Evolutionary conservation across 345 rosid species (phyloP), one percentile per base, ranked within the genome.

Genomic region (Mangifera indica): DNA sequence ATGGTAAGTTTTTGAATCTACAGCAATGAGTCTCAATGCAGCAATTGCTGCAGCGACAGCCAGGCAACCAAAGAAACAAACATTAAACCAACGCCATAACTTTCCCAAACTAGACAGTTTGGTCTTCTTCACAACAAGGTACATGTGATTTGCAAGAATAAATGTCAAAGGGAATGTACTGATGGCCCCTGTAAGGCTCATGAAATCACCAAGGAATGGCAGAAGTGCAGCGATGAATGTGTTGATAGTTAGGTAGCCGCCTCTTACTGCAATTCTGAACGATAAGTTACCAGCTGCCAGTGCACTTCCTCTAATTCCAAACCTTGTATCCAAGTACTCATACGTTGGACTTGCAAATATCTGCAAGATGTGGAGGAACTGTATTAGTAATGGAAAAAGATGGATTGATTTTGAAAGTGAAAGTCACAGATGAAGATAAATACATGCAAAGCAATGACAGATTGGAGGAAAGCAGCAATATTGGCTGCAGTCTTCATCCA

Each of bases 61-160:
- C 89, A 87, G 76, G 71, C 76, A 63, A 49, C 88, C 62, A 42
- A 95, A 95, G 84, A 91, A 77, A 4, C 60, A 63, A 59, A 92
- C 85, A 25, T 92, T 92, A 57, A 91, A 63, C 99, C 99, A 92
- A 78, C 92, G 99, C 97, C 98, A 92, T 1, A 80, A 55, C 78
- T 84, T 88, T 55, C 85, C 91, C 10, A 77, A 25, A 44, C 86
- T 8, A 29, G 40, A 76, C 60, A 92, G 77, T 63, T 87, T 83
- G 76, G 68, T 74, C 73, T 55, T 71, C 85, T 79, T 91, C 25
- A 94, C 97, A 53, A 73, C 74, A 42, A 91, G 61, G 65, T 88
- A 91, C 99, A 95, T 91, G 76, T 92, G 98, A 79, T 91, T 89
- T n/a, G 97, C 97, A 2, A 95, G 86, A 54, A 95, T 91, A 78